Evolutionary conservation across 257 asterid genomes (phyloP).

Genomic region (Ehretia macrophylla): DNA sequence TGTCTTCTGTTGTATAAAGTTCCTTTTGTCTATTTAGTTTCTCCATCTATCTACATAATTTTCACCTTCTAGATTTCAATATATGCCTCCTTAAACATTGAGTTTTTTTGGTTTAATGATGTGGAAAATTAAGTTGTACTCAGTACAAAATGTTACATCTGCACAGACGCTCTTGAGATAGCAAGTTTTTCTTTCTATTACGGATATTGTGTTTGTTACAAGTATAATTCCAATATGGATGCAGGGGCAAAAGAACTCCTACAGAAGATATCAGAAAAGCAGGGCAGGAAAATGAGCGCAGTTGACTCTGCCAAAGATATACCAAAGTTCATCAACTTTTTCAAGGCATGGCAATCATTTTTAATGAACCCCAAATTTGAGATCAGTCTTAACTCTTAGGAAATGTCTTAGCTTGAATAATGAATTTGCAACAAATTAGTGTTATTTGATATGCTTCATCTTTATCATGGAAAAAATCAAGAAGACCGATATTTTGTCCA

Average conservation of each 20-base stretch:
- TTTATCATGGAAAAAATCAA: too few species aligned
- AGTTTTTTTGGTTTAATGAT: not conserved
- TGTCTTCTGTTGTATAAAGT: too few species aligned
- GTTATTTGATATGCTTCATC: too few species aligned
- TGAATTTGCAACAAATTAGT: too few species aligned
- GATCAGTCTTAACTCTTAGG: too few species aligned
- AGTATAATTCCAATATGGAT: conserved; percentile 25
- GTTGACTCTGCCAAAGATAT: conserved; percentile 80
- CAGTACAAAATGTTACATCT: not conserved
- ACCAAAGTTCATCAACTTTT: conserved; percentile 55
- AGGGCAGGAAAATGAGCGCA: conserved; percentile 91
- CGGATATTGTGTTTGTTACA: not conserved
- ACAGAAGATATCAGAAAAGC: conserved; percentile 91
- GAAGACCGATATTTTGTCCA: too few species aligned
- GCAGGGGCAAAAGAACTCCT: conserved; percentile 93
- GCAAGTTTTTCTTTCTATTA: not conserved
- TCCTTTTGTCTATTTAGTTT: too few species aligned
- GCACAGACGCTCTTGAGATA: not conserved
- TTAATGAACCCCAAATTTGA: not conserved
- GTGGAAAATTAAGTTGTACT: not conserved
- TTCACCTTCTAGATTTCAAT: not conserved
- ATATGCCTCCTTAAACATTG: not conserved
- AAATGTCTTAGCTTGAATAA: too few species aligned
- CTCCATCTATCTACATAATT: not conserved
- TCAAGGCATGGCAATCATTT: conserved; percentile 26